Conservation (phyloP, 1,139 yeast species). For the Yamadazyma triangularis region DNA sequence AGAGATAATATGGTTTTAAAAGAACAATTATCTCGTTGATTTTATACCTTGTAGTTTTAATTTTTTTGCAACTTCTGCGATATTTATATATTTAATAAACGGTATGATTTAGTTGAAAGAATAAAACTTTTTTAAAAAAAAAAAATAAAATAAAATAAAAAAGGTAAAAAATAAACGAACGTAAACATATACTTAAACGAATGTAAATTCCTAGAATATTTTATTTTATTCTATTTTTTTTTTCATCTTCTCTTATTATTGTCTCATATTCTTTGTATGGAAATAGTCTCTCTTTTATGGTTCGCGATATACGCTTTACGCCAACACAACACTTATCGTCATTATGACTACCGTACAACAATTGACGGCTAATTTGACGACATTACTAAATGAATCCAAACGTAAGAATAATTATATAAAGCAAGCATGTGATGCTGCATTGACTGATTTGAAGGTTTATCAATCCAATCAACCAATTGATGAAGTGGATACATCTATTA, state of each 20-base stretch:
- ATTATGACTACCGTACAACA: constrained; percentile 40
- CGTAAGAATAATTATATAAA: constrained; percentile 65
- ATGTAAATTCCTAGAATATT: too few relatives aligned
- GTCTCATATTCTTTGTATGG: too few relatives aligned
- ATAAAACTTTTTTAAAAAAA: too few relatives aligned
- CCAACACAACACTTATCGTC: not conserved
- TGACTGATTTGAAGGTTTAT: constrained; percentile 40
- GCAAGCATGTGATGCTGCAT: constrained; percentile 60
- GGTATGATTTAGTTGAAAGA: too few relatives aligned
- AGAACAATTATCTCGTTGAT: not conserved
- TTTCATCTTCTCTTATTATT: too few relatives aligned
- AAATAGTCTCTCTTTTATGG: too few relatives aligned
- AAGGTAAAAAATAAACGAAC: too few relatives aligned
- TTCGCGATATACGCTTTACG: too few relatives aligned
- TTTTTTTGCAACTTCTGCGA: not conserved
- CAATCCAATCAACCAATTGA: constrained; percentile 14
- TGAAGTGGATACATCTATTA: constrained; percentile 25
- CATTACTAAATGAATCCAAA: constrained; percentile 63
- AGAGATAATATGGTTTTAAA: not conserved
- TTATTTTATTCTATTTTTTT: too few relatives aligned
- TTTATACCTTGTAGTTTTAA: not conserved
- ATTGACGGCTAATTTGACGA: constrained; percentile 51
- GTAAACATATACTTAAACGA: too few relatives aligned
- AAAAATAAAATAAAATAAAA: too few relatives aligned
- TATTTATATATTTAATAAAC: too few relatives aligned